Base-by-base conservation (phyloP, 768 basidiomycete genomes). In the Rhizopogon vesiculosus region DNA sequence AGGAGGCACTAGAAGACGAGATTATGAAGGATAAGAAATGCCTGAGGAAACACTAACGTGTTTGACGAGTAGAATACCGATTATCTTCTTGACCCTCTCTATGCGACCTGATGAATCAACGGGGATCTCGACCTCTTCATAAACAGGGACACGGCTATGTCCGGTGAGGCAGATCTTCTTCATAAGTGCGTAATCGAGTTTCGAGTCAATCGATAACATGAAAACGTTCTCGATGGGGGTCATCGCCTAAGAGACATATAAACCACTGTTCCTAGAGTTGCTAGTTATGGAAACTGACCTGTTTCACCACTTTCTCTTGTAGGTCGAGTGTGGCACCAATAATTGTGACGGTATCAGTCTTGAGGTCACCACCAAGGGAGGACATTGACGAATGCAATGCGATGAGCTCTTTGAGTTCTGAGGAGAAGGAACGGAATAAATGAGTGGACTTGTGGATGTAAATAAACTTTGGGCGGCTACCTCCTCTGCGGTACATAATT, bases 281-380 rank as follows among this genome's bases (percentile, higher is more conserved):
- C 43, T 13, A 43, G 16, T 25, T 56, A 13, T 35, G 15, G 6
- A 15, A 42, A 46, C 18, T 56, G 29, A 81, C 83, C 75, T 88
- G 86, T 60, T 72, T 78, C 33, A 89, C 88, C 38, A 87, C 86
- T 66, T 94, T 95, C 63, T 89, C 89, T 65, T 95, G 93, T 13
- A 96, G 70, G 66, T 94, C 93, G 22, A 96, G 81, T 0, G 91
- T 91, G 1, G 89, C 90, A 16, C 92, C 91, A 40, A 94, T 93
- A 67, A 95, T 94, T 1, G 86, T 85, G 50, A 94, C 89, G 0
- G 93, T 95, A 65, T 95, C 93, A 1, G 74, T 81, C 64, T 91
- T 88, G 43, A 95, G 74, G 66, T 96, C 93, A 10, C 93, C 93
- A 12, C 91, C 92, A 56, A 86, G 86, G 0, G 85, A 76, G 5